phyloP scores from a whole-genome alignment of 2,329 filamentous ascomycete species.

The Fusarium sp. region DNA sequence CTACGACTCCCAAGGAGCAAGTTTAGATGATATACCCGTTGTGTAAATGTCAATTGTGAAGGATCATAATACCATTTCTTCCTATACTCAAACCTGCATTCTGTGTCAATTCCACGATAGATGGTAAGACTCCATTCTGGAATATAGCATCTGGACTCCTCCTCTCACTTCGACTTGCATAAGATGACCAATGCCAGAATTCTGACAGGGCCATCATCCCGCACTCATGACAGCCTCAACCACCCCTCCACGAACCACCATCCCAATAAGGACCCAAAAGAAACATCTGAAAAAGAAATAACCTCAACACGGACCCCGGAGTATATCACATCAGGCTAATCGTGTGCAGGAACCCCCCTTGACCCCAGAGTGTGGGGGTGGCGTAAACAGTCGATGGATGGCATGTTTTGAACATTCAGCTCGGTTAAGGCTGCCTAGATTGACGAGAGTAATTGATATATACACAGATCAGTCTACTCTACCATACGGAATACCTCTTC shows the following conservation, averaged over 20 bases:
- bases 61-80: neutral
- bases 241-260: neutral
- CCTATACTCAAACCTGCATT: neutral
- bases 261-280: neutral
- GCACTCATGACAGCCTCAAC: neutral
- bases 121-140: neutral
- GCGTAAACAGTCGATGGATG: neutral
- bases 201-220: neutral
- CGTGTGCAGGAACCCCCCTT: neutral
- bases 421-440: neutral
- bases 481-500: neutral
- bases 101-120: neutral
- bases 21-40: neutral
- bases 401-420: neutral
- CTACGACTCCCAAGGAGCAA: neutral
- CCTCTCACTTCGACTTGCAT: no score
- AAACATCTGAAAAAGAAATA: neutral
- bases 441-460: no score
- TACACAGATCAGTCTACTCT: neutral
- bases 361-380: neutral
- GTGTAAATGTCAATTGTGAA: neutral
- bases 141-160: neutral
- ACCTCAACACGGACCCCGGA: neutral
- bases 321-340: neutral
- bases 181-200: neutral